Evolutionary conservation across 345 rosid genomes (phyloP).

Genomic region (Aethionema arabicum): DNA sequence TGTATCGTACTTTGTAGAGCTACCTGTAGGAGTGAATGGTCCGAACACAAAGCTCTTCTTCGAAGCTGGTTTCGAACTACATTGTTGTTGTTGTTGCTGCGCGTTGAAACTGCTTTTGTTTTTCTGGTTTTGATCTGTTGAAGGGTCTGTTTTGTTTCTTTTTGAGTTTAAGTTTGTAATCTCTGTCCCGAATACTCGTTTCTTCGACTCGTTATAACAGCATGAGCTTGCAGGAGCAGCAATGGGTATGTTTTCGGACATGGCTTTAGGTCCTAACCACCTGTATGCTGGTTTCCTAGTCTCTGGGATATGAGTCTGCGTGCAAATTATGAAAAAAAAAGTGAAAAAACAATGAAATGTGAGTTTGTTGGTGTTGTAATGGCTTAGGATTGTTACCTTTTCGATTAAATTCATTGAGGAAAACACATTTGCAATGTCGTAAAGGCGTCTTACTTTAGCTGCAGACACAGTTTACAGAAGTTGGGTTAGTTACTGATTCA

Average conservation of each 20-base stretch:
- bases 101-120: slow-evolving; percentile 35
- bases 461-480: slow-evolving; percentile 33
- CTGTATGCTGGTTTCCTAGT: slow-evolving; percentile 72
- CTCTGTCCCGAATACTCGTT: slow-evolving; percentile 63
- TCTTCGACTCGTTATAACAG: slow-evolving; percentile 44
- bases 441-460: slow-evolving; percentile 82
- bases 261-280: slow-evolving; percentile 69
- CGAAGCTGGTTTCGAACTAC: slow-evolving; percentile 31
- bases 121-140: slow-evolving; percentile 32
- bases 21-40: slow-evolving; percentile 49
- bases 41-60: slow-evolving; percentile 49
- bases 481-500: slow-evolving; percentile 23
- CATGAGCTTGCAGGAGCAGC: slow-evolving; percentile 25
- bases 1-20: slow-evolving; percentile 17
- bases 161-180: slow-evolving; percentile 51
- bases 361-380: neutral
- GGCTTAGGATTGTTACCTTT: slow-evolving; percentile 51
- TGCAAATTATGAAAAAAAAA: slow-evolving; percentile 16
- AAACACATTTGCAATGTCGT: slow-evolving; percentile 84
- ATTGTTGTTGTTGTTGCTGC: slow-evolving; percentile 25
- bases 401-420: slow-evolving; percentile 73
- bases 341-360: slow-evolving; percentile 21
- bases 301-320: slow-evolving; percentile 69
- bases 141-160: slow-evolving; percentile 43
- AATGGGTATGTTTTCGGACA: slow-evolving; percentile 24